phyloP scores from a whole-genome alignment of 257 asterid species.

The Nicotiana obtusifolia region DNA sequence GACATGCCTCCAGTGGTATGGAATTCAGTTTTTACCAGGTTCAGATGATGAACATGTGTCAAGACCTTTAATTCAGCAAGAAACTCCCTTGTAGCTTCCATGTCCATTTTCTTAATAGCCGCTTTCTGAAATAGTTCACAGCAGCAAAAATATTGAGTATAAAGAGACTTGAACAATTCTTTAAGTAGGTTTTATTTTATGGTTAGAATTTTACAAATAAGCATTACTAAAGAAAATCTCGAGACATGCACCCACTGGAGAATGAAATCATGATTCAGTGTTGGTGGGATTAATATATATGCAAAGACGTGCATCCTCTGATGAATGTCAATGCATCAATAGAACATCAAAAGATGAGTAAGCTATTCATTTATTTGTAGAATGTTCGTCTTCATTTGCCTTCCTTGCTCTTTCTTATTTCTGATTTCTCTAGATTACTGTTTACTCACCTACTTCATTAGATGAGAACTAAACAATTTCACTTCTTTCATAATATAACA shows the following conservation, averaged over 20 bases:
- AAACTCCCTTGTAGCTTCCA: constrained; percentile 87
- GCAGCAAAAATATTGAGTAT: not conserved
- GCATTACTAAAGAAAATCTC: not conserved
- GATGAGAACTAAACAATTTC: not conserved
- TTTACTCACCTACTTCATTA: not conserved
- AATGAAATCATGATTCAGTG: not conserved
- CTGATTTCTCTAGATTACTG: constrained; percentile 9
- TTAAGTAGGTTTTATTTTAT: not conserved
- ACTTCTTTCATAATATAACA: not conserved
- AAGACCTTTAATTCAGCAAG: constrained; percentile 93
- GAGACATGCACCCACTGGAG: not conserved
- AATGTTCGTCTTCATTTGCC: not conserved
- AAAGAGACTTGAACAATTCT: not conserved
- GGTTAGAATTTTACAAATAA: not conserved
- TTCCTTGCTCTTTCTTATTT: not conserved
- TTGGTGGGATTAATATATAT: not conserved
- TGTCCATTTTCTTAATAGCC: constrained; percentile 96
- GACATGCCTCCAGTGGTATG: not conserved
- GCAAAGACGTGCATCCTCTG: not conserved
- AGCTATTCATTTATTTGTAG: not conserved
- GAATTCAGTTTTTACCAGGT: constrained; percentile 57
- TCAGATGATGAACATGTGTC: constrained; percentile 94
- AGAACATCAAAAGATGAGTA: not conserved
- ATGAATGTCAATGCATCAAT: not conserved
- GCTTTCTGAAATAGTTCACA: constrained; percentile 64